Conservation (phyloP, 2,329 filamentous ascomycete genomes). For the Apiospora rasikravindrae region DNA sequence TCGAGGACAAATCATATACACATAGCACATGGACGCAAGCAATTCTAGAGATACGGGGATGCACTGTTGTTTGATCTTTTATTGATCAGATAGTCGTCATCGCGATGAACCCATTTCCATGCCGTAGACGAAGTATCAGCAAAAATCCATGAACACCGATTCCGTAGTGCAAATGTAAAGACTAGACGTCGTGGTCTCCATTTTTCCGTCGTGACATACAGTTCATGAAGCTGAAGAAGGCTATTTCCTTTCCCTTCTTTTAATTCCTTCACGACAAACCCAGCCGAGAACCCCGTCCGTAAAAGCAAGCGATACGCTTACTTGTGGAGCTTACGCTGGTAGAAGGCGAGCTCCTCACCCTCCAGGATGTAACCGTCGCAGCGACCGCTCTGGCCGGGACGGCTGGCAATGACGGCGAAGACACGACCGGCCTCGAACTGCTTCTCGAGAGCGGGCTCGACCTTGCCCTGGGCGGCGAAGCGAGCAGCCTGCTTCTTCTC, state of each 20-base stretch:
- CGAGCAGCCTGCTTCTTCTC: conserved; percentile 96
- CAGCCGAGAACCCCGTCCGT: conserved; percentile 9
- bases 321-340: conserved; percentile 99
- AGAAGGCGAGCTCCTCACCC: conserved; percentile 99
- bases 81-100: conserved; percentile 39
- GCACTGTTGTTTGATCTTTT: conserved; percentile 39
- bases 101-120: conserved; percentile 41
- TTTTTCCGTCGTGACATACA: conserved; percentile 22
- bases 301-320: conserved; percentile 57
- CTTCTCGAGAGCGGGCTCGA: conserved; percentile 90
- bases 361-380: conserved; percentile 97
- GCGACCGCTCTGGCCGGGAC: conserved; percentile 96
- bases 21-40: neutral
- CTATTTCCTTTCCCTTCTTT: conserved; percentile 8
- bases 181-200: conserved; percentile 18
- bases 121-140: conserved; percentile 34
- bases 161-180: conserved; percentile 34
- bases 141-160: conserved; percentile 44
- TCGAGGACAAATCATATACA: neutral
- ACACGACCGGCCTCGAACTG: conserved; percentile 99
- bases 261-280: conserved; percentile 15
- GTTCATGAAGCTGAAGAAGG: conserved; percentile 17
- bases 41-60: conserved; percentile 9
- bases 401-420: conserved; percentile 89
- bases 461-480: conserved; percentile 85